Base-by-base conservation (phyloP, 1,284 basidiomycete species). In the Lignosus rhinocerotis region DNA sequence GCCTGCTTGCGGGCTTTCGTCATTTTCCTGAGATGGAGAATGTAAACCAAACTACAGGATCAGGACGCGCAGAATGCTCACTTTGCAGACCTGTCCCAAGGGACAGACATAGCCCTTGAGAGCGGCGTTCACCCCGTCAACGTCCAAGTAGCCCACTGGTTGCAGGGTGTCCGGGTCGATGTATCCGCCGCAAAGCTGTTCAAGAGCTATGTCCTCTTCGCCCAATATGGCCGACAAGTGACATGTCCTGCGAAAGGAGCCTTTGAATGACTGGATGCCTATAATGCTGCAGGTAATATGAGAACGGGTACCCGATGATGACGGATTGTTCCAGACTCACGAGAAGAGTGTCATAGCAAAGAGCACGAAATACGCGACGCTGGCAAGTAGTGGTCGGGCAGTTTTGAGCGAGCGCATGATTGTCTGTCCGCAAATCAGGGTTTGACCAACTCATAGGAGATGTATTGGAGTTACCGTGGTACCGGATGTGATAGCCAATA, bases 331-430 rank as follows among this genome's bases (percentile, higher is more conserved):
- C 10, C 16, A 11, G 6, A 78, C 88, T 68, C 61, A 90, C 88
- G 92, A 93, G 74, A 98, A 98, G 8, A 98, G 71, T 6, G 90
- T 77, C 76, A 94, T 91, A 0, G 94, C 94, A 68, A 98, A 98
- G 34, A 94, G 66, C 25, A 96, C 90, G 70, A 98, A 98, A 72
- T 93, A 93, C 1, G 93, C 83, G 6, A 98, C 96, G 63, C 89
- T 92, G 17, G 93, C 85, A 17, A 99, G 82, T 19, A 98, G 78
- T 0, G 96, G 95, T 16, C 89, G 85, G 0, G 96, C 95, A 0
- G 86, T 88, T 76, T 99, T 99, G 61, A 99, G 79, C 10, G 93
- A 96, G 59, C 88, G 89, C 79, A 98, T 88, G 69, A 99, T 98
- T 0, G 95, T 98, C 86, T 93, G 55, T n/a, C 21, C 21, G 33